phyloP scores from a whole-genome alignment of 1,284 basidiomycete species.

The Ceratobasidium sp. region DNA sequence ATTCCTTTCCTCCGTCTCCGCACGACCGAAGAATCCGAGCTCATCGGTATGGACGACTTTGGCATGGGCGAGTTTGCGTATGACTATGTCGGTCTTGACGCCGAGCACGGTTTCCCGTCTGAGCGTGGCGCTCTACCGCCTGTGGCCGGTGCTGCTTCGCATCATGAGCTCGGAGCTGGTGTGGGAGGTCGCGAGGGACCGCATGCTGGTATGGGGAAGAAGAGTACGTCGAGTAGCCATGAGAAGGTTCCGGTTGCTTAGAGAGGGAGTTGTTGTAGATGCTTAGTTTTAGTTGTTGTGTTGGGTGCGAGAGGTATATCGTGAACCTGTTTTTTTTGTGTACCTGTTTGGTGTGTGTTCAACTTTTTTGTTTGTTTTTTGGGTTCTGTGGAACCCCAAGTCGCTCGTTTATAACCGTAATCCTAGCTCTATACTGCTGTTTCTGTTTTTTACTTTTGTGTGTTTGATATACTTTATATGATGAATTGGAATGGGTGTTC shows the following conservation, averaged over 20 bases:
- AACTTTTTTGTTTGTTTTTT: no score
- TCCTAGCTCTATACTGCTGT: background rate
- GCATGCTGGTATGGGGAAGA: background rate
- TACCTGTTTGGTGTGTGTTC: no score
- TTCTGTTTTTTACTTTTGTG: background rate
- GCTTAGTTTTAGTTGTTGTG: background rate
- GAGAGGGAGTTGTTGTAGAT: background rate
- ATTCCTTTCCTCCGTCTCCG: constrained; percentile 89
- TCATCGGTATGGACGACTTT: constrained; percentile 92
- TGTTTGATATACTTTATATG: background rate
- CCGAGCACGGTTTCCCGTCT: constrained; percentile 58
- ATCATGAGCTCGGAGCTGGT: constrained; percentile 38
- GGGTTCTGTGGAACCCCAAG: background rate
- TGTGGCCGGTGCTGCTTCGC: constrained; percentile 14
- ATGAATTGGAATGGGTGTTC: background rate
- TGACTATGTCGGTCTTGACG: constrained; percentile 84
- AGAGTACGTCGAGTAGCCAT: background rate
- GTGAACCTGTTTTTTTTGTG: no score
- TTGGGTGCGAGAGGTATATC: background rate
- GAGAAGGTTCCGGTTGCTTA: constrained; percentile 9
- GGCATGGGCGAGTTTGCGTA: constrained; percentile 96
- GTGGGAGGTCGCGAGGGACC: constrained; percentile 42
- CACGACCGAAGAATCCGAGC: constrained; percentile 84
- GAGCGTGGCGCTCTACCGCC: constrained; percentile 35
- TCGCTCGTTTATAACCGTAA: background rate